These are phyloP conservation scores for Leccinum longicurvipes DNA, from an alignment of 768 basidiomycete species.

Conservation along the genomic window DNA sequence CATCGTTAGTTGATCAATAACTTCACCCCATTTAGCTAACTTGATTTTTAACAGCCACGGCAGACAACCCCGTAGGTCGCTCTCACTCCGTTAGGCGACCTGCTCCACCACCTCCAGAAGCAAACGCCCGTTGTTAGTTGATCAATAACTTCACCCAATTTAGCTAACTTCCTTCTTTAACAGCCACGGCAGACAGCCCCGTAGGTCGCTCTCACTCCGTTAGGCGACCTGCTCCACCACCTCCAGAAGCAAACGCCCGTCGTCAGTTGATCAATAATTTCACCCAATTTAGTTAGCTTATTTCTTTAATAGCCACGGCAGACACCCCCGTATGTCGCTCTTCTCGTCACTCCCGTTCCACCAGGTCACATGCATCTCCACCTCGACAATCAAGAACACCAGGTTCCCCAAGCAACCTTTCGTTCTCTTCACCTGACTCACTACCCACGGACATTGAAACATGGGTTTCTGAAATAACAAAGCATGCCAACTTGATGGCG, in stretches of 20 bases:
- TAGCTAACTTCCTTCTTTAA: too few relatives aligned
- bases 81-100: too few relatives aligned
- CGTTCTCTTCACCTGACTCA: not conserved
- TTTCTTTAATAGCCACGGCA: not conserved
- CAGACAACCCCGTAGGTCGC: too few relatives aligned
- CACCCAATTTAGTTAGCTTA: not conserved
- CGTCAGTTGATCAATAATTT: not conserved
- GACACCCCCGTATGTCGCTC: not conserved
- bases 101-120: too few relatives aligned
- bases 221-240: conserved; percentile 11
- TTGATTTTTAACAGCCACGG: too few relatives aligned
- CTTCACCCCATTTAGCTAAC: too few relatives aligned
- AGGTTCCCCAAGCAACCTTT: not conserved
- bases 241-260: not conserved
- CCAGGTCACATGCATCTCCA: conserved; percentile 7
- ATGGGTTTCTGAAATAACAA: not conserved
- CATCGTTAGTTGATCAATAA: too few relatives aligned
- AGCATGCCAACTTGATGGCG: not conserved
- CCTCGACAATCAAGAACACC: not conserved
- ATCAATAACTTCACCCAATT: too few relatives aligned
- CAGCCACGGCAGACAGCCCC: not conserved
- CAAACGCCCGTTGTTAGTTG: too few relatives aligned
- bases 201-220: not conserved
- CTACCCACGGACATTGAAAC: not conserved
- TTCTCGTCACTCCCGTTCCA: not conserved